Percentiles rank a stretch among this genome's conserved stretches.
These are phyloP conservation scores for Colletotrichum kahawae DNA, from an alignment of 2,329 filamentous ascomycete genomes.

Conservation along the genomic window DNA sequence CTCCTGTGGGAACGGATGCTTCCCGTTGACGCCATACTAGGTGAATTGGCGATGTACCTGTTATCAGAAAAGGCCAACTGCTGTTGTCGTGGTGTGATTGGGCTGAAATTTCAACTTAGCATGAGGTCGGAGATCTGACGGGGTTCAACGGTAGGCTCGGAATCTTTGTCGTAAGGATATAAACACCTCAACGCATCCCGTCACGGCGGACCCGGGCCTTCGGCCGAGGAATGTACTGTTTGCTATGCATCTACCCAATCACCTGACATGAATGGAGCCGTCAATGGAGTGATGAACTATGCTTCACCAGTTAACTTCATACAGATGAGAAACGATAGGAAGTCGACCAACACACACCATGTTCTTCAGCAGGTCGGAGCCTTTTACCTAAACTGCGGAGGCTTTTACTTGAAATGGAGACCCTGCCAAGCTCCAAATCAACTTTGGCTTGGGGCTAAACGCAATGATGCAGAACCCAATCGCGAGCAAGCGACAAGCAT, in stretches of 20 bases:
- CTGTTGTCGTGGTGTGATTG: background rate
- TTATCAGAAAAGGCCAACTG: background rate
- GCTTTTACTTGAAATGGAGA: background rate
- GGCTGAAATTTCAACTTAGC: background rate
- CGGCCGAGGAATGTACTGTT: background rate
- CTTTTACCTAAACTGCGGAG: background rate
- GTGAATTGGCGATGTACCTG: background rate
- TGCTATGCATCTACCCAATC: background rate
- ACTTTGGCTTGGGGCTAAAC: background rate
- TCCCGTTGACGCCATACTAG: background rate
- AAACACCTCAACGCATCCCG: background rate
- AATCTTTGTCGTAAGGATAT: background rate
- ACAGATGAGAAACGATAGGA: background rate
- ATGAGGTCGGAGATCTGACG: background rate
- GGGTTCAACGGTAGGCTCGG: background rate
- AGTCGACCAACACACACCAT: background rate
- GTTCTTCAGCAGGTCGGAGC: background rate
- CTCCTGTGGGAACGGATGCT: background rate
- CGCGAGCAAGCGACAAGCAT: background rate
- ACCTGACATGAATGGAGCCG: background rate
- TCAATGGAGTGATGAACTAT: background rate
- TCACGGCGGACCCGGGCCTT: background rate
- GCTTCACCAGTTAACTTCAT: background rate
- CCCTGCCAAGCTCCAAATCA: background rate
- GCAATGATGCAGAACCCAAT: background rate